Conservation (phyloP, 176 grass and related monocot species). For the Pharus latifolius region DNA sequence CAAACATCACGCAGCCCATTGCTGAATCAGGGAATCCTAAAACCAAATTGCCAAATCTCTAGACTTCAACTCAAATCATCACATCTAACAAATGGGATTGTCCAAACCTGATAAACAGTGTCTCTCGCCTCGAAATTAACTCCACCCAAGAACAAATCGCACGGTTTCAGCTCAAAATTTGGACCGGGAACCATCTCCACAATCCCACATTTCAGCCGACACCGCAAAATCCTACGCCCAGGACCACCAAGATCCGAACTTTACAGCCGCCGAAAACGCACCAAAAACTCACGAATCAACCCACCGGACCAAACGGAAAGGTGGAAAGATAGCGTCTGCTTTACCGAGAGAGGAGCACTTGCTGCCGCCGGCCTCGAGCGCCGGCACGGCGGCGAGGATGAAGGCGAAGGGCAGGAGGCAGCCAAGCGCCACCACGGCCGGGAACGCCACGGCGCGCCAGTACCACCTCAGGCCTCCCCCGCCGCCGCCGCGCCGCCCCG, state of each 20-base stretch:
- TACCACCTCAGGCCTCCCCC: conserved; percentile 26
- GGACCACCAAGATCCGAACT: conserved; percentile 21
- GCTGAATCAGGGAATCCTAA: conserved; percentile 4
- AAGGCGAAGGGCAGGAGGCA: conserved; percentile 78
- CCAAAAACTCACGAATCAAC: conserved; percentile 20
- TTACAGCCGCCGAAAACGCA: not conserved
- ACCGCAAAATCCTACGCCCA: conserved; percentile 6
- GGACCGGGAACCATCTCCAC: not conserved
- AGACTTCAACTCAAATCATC: not conserved
- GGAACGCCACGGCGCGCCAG: conserved; percentile 37
- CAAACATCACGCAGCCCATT: not conserved
- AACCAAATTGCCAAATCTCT: conserved; percentile 2
- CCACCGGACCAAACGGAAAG: conserved; percentile 6
- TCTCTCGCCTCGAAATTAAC: conserved; percentile 12
- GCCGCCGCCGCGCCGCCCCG: conserved; percentile 17
- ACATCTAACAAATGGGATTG: not conserved
- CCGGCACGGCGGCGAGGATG: conserved; percentile 74
- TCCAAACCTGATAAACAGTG: not conserved
- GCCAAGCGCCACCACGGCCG: conserved; percentile 48
- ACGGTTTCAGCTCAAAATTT: conserved; percentile 4
- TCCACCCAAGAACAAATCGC: not conserved
- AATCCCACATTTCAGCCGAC: conserved; percentile 30
- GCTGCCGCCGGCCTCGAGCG: conserved; percentile 68
- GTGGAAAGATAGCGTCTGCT: conserved; percentile 8
- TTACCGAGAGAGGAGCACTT: conserved; percentile 92